Percentiles rank a stretch among this genome's conserved stretches.
These are phyloP conservation scores for Phellopilus nigrolimitatus DNA, from an alignment of 1,284 basidiomycete species.

Conservation along the genomic window DNA sequence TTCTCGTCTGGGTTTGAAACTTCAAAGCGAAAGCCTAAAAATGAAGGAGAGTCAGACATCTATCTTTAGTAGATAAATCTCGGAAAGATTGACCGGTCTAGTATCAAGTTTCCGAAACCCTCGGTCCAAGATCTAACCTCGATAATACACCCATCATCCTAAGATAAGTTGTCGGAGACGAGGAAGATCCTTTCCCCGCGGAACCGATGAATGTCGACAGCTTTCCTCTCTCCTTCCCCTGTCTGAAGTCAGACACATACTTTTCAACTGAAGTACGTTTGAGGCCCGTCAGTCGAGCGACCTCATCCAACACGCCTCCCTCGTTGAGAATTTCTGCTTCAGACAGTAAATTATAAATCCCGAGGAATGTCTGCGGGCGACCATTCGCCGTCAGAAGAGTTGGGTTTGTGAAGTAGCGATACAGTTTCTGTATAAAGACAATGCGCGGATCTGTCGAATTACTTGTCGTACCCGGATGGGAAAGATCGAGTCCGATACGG, in stretches of 20 bases:
- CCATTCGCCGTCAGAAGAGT: slow-evolving; percentile 55
- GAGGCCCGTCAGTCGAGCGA: slow-evolving; percentile 39
- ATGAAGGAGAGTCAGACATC: background rate
- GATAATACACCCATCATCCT: slow-evolving; percentile 46
- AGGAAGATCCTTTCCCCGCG: slow-evolving; percentile 48
- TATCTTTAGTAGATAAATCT: too few relatives aligned
- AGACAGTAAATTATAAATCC: slow-evolving; percentile 36
- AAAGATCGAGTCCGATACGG: slow-evolving; percentile 69
- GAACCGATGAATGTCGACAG: slow-evolving; percentile 48
- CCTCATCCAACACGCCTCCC: slow-evolving; percentile 29
- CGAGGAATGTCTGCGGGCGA: slow-evolving; percentile 62
- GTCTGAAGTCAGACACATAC: slow-evolving; percentile 48
- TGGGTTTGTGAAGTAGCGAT: slow-evolving; percentile 61
- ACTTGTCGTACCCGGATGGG: slow-evolving; percentile 43
- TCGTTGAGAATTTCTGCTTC: slow-evolving; percentile 20
- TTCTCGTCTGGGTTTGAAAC: too few relatives aligned
- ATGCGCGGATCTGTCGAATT: slow-evolving; percentile 48
- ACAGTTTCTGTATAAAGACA: slow-evolving; percentile 48
- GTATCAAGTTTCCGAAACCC: background rate
- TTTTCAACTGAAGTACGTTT: slow-evolving; percentile 42
- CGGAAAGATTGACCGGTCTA: background rate
- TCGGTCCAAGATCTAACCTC: background rate
- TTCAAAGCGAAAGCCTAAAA: background rate
- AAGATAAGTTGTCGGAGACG: slow-evolving; percentile 46
- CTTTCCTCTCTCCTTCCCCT: slow-evolving; percentile 36